phyloP scores from a whole-genome alignment of 768 basidiomycete species.

The Chiua virens region DNA sequence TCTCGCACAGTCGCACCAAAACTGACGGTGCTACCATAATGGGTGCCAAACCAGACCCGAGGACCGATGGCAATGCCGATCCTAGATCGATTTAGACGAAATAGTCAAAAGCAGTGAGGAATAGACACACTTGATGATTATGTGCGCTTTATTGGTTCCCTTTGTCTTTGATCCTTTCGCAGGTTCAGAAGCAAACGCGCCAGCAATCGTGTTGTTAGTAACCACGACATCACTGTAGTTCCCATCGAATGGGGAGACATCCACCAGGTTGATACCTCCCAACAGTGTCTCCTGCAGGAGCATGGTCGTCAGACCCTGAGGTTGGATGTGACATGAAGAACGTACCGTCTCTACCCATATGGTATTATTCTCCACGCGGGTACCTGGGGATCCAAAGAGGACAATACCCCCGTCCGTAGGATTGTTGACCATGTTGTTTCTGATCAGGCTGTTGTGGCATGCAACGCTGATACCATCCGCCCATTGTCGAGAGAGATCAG shows the following conservation, averaged over 20 bases:
- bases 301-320: not conserved
- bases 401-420: conserved; percentile 83
- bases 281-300: conserved; percentile 58
- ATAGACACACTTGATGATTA: conserved; percentile 65
- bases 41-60: conserved; percentile 68
- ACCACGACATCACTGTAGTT: conserved; percentile 66
- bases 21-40: conserved; percentile 54
- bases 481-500: conserved; percentile 67
- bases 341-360: conserved; percentile 69
- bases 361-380: conserved; percentile 72
- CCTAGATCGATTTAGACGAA: conserved; percentile 37
- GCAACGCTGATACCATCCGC: conserved; percentile 80
- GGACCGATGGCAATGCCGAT: conserved; percentile 83
- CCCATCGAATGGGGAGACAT: conserved; percentile 66
- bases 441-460: conserved; percentile 60
- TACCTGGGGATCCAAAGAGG: conserved; percentile 73
- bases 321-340: conserved; percentile 3
- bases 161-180: conserved; percentile 40
- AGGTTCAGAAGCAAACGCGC: conserved; percentile 61
- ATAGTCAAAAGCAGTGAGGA: not conserved
- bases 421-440: conserved; percentile 67
- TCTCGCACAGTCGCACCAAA: conserved; percentile 52
- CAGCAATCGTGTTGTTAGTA: conserved; percentile 62
- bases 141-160: conserved; percentile 58
- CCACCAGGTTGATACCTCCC: conserved; percentile 80